Evolutionary conservation across 495 filamentous ascomycete species (phyloP).

Genomic region (Penicillium paxilli): DNA sequence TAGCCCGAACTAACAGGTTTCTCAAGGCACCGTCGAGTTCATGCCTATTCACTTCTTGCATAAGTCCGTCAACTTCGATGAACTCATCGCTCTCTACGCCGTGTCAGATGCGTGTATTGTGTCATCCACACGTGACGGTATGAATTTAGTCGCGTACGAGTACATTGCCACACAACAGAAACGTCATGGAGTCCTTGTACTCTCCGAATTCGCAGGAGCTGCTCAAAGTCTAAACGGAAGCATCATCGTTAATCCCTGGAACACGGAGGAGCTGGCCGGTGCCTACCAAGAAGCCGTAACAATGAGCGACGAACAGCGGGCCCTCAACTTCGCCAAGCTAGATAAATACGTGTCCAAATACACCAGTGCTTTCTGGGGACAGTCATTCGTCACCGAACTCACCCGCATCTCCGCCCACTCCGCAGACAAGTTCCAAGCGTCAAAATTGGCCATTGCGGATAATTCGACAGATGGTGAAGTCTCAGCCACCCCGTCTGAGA

Average conservation of each 20-base stretch:
- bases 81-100: constrained; percentile 90
- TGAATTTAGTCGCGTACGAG: constrained; percentile 99
- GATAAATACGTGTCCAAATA: constrained; percentile 96
- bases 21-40: constrained; percentile 84
- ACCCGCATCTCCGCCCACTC: constrained; percentile 61
- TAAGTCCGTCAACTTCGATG: constrained; percentile 89
- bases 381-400: constrained; percentile 86
- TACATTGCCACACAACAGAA: constrained; percentile 93
- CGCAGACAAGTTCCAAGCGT: constrained; percentile 43
- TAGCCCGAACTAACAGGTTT: background rate
- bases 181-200: constrained; percentile 84
- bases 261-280: constrained; percentile 90
- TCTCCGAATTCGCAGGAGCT: constrained; percentile 94
- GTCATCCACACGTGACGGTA: constrained; percentile 93
- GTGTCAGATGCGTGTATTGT: constrained; percentile 94
- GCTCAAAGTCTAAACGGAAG: constrained; percentile 91
- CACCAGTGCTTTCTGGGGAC: constrained; percentile 97
- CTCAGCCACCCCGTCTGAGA: constrained; percentile 1
- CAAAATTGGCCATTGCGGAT: constrained; percentile 23
- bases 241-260: constrained; percentile 96
- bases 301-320: constrained; percentile 84
- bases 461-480: constrained; percentile 11
- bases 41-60: constrained; percentile 98
- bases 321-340: constrained; percentile 82
- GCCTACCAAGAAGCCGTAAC: constrained; percentile 93